Conservation (phyloP, 768 basidiomycete genomes). For the Crassisporium funariophilum region DNA sequence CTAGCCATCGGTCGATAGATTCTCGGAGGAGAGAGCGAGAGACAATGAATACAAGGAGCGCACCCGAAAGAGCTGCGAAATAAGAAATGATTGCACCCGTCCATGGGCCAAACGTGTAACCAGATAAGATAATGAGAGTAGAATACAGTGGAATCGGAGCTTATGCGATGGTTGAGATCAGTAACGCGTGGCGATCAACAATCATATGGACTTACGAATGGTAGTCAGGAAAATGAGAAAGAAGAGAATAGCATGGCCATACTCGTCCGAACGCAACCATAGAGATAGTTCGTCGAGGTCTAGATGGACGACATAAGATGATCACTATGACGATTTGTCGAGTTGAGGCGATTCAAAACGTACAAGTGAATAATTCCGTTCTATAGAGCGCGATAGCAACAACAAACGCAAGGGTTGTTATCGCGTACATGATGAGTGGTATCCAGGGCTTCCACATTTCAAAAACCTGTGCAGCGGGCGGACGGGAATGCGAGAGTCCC, state of each 20-base stretch:
- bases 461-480: conserved; percentile 7
- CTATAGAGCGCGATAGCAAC: conserved; percentile 84
- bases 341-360: conserved; percentile 36
- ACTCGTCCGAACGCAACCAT: conserved; percentile 73
- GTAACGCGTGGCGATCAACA: background rate
- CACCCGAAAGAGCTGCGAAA: conserved; percentile 81
- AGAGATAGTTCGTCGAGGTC: conserved; percentile 82
- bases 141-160: conserved; percentile 92
- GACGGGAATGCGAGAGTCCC: conserved; percentile 12
- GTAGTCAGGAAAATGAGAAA: conserved; percentile 84
- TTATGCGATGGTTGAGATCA: conserved; percentile 27
- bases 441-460: conserved; percentile 65
- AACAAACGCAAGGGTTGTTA: conserved; percentile 77
- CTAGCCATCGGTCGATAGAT: conserved; percentile 71
- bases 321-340: conserved; percentile 9
- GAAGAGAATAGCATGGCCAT: conserved; percentile 81
- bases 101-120: conserved; percentile 88
- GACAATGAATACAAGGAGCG: conserved; percentile 78
- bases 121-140: conserved; percentile 88
- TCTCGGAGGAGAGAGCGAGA: conserved; percentile 77
- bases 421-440: conserved; percentile 74
- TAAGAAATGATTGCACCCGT: conserved; percentile 87
- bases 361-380: conserved; percentile 79
- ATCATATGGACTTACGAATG: conserved; percentile 62
- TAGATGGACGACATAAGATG: conserved; percentile 28